A percentile compares a stretch with the other conserved stretches of the same genome.
These are phyloP conservation scores for Talaromyces pinophilus DNA, from an alignment of 2,329 filamentous ascomycete genomes.

Conservation along the genomic window DNA sequence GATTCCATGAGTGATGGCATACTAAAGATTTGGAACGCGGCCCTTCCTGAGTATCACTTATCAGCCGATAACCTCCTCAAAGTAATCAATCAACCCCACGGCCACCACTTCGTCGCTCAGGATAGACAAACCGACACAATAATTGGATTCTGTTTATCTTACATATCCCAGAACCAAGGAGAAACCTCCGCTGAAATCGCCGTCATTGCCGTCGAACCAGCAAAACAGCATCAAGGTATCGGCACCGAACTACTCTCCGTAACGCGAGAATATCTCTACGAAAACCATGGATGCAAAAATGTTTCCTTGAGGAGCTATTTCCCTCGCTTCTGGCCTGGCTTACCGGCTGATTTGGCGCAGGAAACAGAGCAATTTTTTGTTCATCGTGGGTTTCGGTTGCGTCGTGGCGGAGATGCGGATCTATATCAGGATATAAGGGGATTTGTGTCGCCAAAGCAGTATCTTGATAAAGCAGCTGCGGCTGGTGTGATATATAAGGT, in stretches of 20 bases:
- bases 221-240: conserved; percentile 40
- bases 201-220: conserved; percentile 40
- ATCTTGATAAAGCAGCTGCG: conserved; percentile 39
- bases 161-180: conserved; percentile 31
- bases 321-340: conserved; percentile 51
- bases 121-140: conserved; percentile 26
- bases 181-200: conserved; percentile 37
- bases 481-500: conserved; percentile 40
- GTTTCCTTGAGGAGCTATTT: conserved; percentile 37
- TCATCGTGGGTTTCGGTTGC: conserved; percentile 44
- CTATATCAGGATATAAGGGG: conserved; percentile 43
- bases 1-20: conserved; percentile 29
- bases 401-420: conserved; percentile 36
- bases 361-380: conserved; percentile 43
- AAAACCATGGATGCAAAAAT: conserved; percentile 29
- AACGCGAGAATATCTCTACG: conserved; percentile 32
- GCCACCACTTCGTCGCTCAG: conserved; percentile 40
- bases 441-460: conserved; percentile 39
- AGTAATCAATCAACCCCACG: conserved; percentile 32
- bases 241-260: conserved; percentile 41
- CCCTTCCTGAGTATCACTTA: conserved; percentile 42
- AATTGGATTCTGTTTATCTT: conserved; percentile 44
- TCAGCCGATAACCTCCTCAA: conserved; percentile 31
- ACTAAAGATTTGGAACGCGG: conserved; percentile 37
- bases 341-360: conserved; percentile 43